Evolutionary conservation across 2,329 filamentous ascomycete species (phyloP), one percentile per base, ranked within the genome.

Genomic region (Fusarium globosum): DNA sequence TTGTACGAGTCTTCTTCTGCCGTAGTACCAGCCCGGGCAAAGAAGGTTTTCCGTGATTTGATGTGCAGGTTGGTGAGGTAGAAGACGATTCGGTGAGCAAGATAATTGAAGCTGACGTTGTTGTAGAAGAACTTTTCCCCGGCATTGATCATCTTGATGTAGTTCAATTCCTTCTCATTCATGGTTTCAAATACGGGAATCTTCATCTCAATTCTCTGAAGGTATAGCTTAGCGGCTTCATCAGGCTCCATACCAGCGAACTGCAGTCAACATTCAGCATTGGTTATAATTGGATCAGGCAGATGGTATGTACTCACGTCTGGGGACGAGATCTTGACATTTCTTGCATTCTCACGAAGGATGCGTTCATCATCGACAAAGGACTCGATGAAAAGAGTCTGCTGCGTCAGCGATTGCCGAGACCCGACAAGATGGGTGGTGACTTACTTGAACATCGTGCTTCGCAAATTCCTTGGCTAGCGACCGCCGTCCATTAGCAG

Each of bases 71-170:
- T 99, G 79, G 97, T 94, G 52, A 99, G 90, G 82, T 98, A 99
- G 83, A 99, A 99, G 62, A 99, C 96, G 75, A 99, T 99, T 69
- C 96, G 91, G 81, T 99, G 95, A 2, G 95, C 97, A 38, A 99
- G 88, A 80, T 99, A 99, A 77, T 95, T 96, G 82, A 99, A 98
- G 79, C 93, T 95, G 81, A 96, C 94, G 76, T 98, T 98, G 85
- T 99, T 99, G 83, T 98, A 96, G 77, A 96, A 93, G 79, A 99
- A 93, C 75, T 94, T 91, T 79, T 96, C 91, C 49, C 96, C 96
- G 13, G 96, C 96, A 77, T 99, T 99, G 81, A 98, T 97, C 96
- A 99, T 98, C 86, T 97, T 98, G 85, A 99, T 96, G 84, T 96
- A 99, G 81, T 98, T 97, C 72, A 99, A 88, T 75, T 98, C 95